These are phyloP conservation scores for Panicum hallii DNA, from an alignment of 202 grass and related monocot genomes.

Conservation along the genomic window DNA sequence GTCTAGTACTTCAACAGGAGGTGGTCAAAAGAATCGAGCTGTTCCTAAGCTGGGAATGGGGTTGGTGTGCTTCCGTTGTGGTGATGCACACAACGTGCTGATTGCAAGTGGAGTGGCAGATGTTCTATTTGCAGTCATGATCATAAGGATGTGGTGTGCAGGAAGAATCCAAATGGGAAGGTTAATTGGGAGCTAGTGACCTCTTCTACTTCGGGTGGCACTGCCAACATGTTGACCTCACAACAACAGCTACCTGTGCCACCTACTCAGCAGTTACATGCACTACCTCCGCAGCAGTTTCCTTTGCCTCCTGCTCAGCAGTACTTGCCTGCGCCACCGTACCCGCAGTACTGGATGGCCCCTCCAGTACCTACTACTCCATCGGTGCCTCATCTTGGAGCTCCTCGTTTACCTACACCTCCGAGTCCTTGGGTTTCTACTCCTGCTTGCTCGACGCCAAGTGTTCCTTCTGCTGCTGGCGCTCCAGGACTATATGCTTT, in stretches of 20 bases:
- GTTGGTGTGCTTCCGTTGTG: not conserved
- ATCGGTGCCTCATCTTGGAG: no score
- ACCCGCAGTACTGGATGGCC: not conserved
- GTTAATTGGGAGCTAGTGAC: not conserved
- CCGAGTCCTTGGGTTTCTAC: no score
- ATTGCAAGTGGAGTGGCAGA: not conserved
- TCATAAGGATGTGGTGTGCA: no score
- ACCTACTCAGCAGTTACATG: no score
- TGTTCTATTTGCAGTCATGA: not conserved
- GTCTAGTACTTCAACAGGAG: not conserved
- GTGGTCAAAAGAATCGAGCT: not conserved
- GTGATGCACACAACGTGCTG: not conserved
- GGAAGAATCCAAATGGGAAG: not conserved
- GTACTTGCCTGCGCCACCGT: not conserved
- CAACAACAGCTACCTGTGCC: accelerated
- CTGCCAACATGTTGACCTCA: not conserved
- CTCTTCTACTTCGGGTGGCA: not conserved
- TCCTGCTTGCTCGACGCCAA: no score
- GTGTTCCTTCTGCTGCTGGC: no score
- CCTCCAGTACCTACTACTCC: no score
- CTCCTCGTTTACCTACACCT: no score
- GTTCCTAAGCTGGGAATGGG: not conserved
- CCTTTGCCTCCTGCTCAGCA: no score
- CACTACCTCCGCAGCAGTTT: no score
- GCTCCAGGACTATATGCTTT: no score